Conservation (phyloP, 306 rosid species). For the Cucurbita pepo region DNA sequence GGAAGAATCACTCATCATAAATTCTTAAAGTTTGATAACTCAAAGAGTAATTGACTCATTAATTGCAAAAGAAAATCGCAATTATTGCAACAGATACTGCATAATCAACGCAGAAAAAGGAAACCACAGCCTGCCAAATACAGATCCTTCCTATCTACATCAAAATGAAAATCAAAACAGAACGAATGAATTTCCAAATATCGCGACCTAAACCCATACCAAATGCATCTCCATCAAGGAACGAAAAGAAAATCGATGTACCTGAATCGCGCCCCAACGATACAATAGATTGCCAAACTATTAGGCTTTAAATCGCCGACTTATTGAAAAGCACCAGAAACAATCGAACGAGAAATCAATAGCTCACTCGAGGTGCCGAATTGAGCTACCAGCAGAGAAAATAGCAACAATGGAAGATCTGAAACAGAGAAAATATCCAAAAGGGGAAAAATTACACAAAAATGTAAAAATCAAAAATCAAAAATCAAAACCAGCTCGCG, state of each 20-base stretch:
- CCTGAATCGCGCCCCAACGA: conserved; percentile 21
- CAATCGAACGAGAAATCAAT: conserved; percentile 10
- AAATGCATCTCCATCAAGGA: conserved; percentile 3
- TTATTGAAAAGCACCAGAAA: conserved; percentile 4
- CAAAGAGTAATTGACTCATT: neutral
- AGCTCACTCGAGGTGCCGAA: conserved; percentile 15
- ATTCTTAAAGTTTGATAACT: neutral
- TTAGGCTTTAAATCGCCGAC: conserved; percentile 14
- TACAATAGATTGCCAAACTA: conserved; percentile 11
- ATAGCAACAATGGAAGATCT: conserved; percentile 24
- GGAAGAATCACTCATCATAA: neutral
- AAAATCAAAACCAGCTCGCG: neutral
- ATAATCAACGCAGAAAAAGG: conserved; percentile 1
- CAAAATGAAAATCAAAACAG: neutral
- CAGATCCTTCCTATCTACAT: conserved; percentile 3
- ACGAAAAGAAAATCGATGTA: conserved; percentile 4
- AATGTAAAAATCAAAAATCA: neutral
- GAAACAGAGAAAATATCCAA: conserved; percentile 5
- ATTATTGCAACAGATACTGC: neutral
- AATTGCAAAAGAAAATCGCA: neutral
- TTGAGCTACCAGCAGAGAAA: conserved; percentile 18
- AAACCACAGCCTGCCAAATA: conserved; percentile 7
- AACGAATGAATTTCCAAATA: neutral
- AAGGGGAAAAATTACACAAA: neutral
- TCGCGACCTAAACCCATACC: conserved; percentile 7